Base-by-base conservation (phyloP, 164 flowering plant species). In the Buxus sempervirens region DNA sequence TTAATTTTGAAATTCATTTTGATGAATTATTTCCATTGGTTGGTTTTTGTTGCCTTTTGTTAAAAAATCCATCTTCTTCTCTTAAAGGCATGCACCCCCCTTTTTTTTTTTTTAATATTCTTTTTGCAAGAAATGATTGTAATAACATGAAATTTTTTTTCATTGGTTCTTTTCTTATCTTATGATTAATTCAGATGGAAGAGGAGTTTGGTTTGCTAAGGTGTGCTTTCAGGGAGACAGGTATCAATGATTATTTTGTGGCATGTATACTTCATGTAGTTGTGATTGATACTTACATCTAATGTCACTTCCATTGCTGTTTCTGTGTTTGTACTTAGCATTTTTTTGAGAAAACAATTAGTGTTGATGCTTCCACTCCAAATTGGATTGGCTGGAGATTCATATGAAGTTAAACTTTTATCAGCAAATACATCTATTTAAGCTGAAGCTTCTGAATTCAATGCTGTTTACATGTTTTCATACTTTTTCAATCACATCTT, bases 401-500 rank as follows among this genome's bases (percentile, higher is more conserved):
- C 74, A 8, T 83, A 78, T 80, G 85, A 84, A 70, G 90, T 84
- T 77, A 78, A 86, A 57, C 76, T 83, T 48, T 76, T 78, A 60
- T 70, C 70, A 60, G 90, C 90, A 55, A 77, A 85, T 45, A 86
- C 86, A 61, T 81, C 80, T 54, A 81, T 88, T 28, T 83, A 78
- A 64, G 78, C 79, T 61, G 87, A 84, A 80, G 79, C 80, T 49
- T 85, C 51, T 15, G 13, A 81, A 22, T 87, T 87, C 15, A 86
- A 81, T 72, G 87, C 86, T 56, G 74, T 86, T 66, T 86, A 86
- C 74, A 77, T 84, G 74, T 83, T 86, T 68, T 82, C 90, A 62
- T 86, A 85, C 54, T 82, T 86, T 58, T 84, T 84, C 72, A 86
- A 84, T 78, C 87, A 86, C 73, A 86, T 82, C 60, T 86, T 87